A percentile compares a stretch with the other conserved stretches of the same genome.
Conservation (phyloP, 768 basidiomycete genomes). For the Lactarius tabidus region DNA sequence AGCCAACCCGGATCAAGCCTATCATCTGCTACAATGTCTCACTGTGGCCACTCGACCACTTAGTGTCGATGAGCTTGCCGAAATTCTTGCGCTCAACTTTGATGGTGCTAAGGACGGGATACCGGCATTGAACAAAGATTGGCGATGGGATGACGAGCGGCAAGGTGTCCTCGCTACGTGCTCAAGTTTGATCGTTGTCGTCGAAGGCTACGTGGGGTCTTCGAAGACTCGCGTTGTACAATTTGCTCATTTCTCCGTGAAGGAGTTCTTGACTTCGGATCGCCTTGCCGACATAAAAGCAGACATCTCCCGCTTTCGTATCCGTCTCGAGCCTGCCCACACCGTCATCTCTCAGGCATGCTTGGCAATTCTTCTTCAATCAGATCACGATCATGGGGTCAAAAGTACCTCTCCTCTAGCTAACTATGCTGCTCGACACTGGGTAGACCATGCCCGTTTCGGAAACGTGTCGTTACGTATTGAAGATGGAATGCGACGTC, state of each 20-base stretch:
- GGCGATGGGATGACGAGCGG: no score
- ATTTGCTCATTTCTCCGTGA: not conserved
- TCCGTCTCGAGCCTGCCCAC: not conserved
- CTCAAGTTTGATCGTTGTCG: not conserved
- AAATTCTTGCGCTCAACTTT: not conserved
- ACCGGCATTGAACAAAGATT: no score
- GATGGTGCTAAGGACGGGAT: not conserved
- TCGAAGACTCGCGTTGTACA: not conserved
- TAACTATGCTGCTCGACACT: not conserved
- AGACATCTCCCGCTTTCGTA: not conserved
- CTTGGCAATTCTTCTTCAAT: not conserved
- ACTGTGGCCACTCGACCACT: not conserved
- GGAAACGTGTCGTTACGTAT: not conserved
- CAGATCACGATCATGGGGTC: no score
- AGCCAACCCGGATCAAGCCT: not conserved
- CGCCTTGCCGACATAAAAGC: no score
- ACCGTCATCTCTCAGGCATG: not conserved
- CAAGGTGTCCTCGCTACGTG: not conserved
- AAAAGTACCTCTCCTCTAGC: not conserved
- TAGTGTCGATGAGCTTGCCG: not conserved
- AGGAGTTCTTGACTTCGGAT: slow-evolving; percentile 1
- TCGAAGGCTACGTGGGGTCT: not conserved
- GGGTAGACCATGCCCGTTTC: not conserved
- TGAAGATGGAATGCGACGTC: not conserved
- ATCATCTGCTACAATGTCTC: not conserved